Evolutionary conservation across 2,329 filamentous ascomycete species (phyloP).

Genomic region (Nemania sp.): DNA sequence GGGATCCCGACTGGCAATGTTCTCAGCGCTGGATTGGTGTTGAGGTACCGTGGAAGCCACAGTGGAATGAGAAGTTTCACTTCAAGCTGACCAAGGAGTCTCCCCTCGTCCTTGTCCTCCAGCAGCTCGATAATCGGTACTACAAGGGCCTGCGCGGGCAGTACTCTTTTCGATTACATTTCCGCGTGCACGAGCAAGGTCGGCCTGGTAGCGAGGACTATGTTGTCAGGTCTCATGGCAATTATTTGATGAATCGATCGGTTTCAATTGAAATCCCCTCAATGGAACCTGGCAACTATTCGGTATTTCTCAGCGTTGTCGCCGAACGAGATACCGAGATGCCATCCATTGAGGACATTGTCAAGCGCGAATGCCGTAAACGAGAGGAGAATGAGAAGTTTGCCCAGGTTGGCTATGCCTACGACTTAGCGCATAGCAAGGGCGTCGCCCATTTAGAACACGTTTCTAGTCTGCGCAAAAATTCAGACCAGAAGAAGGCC

Average conservation of each 20-base stretch:
- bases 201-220: slow-evolving; percentile 67
- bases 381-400: slow-evolving; percentile 69
- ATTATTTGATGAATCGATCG: slow-evolving; percentile 69
- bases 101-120: slow-evolving; percentile 69
- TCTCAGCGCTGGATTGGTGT: slow-evolving; percentile 72
- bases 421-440: slow-evolving; percentile 71
- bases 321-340: slow-evolving; percentile 59
- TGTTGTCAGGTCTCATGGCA: slow-evolving; percentile 69
- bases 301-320: slow-evolving; percentile 67
- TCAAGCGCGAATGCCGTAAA: slow-evolving; percentile 62
- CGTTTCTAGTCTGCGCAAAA: slow-evolving; percentile 62
- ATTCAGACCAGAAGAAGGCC: slow-evolving; percentile 62
- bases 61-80: slow-evolving; percentile 72
- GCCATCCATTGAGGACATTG: slow-evolving; percentile 66
- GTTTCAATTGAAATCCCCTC: slow-evolving; percentile 69
- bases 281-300: slow-evolving; percentile 68
- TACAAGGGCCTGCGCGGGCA: slow-evolving; percentile 71
- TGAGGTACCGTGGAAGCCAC: slow-evolving; percentile 70
- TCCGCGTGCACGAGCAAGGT: slow-evolving; percentile 64
- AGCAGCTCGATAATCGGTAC: slow-evolving; percentile 72
- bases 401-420: slow-evolving; percentile 67
- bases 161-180: slow-evolving; percentile 65
- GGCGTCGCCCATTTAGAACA: slow-evolving; percentile 64
- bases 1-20: slow-evolving; percentile 68
- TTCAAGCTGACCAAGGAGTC: slow-evolving; percentile 67